phyloP scores from a whole-genome alignment of 441 rosid species.

The Euphorbia schlechtendalii region DNA sequence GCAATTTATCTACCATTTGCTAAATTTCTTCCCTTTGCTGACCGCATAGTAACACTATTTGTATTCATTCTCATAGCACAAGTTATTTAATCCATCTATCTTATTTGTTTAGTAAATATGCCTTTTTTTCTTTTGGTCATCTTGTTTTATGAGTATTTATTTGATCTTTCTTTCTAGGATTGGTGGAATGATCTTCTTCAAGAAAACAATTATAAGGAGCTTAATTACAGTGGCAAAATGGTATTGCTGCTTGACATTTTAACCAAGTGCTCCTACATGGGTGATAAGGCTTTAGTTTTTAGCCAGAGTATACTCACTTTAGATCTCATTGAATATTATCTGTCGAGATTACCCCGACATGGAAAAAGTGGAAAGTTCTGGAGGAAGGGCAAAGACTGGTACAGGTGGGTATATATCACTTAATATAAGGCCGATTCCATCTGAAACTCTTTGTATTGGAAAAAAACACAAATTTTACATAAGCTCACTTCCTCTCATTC shows the following conservation, averaged over 20 bases:
- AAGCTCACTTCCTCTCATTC: slow-evolving; percentile 18
- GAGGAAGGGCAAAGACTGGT: slow-evolving; percentile 98
- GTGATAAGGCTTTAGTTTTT: slow-evolving; percentile 92
- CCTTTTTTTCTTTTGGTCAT: neutral
- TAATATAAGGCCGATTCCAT: neutral
- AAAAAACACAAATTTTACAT: neutral
- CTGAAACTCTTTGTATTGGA: neutral
- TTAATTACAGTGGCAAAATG: slow-evolving; percentile 93
- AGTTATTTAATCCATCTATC: neutral
- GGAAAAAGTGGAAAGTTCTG: slow-evolving; percentile 78
- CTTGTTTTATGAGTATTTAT: neutral
- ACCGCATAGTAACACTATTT: neutral
- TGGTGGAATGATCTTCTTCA: slow-evolving; percentile 98
- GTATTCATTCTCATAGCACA: neutral
- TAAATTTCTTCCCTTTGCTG: neutral
- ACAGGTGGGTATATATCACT: slow-evolving; percentile 55
- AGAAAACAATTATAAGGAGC: slow-evolving; percentile 63
- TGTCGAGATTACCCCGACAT: slow-evolving; percentile 70
- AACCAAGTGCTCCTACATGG: slow-evolving; percentile 63
- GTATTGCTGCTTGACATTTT: slow-evolving; percentile 91
- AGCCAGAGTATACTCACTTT: slow-evolving; percentile 99
- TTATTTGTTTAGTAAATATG: neutral
- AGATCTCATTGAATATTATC: slow-evolving; percentile 93
- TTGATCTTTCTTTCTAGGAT: slow-evolving; percentile 36
- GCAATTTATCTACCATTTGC: neutral